Evolutionary conservation across 1,284 basidiomycete species (phyloP).

Genomic region (Albatrellus sp.): DNA sequence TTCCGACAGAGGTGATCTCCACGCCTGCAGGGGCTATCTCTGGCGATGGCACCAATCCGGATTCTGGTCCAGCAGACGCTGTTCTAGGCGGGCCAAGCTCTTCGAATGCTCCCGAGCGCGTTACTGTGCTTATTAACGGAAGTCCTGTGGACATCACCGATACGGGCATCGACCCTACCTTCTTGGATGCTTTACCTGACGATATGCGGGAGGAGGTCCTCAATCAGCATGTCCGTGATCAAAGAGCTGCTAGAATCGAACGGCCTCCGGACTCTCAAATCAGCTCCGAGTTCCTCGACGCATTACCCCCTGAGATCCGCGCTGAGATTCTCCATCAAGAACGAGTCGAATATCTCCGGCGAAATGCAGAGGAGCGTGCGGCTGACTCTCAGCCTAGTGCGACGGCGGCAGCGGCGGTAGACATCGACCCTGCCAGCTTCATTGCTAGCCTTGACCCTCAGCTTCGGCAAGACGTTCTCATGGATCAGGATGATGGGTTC

Average conservation of each 20-base stretch:
- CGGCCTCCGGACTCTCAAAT: constrained; percentile 77
- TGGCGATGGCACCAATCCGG: constrained; percentile 12
- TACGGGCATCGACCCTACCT: constrained; percentile 96
- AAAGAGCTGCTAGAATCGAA: constrained; percentile 63
- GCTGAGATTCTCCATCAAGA: constrained; percentile 97
- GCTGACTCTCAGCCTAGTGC: constrained; percentile 19
- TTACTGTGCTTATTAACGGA: constrained; percentile 85
- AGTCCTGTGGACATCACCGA: constrained; percentile 97
- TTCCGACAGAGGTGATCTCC: constrained; percentile 14
- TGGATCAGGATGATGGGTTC: constrained; percentile 80
- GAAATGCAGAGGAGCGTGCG: constrained; percentile 31
- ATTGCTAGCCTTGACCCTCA: constrained; percentile 80
- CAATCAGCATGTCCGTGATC: constrained; percentile 93
- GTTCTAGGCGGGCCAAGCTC: constrained; percentile 17
- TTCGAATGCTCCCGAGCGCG: constrained; percentile 35
- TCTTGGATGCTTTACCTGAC: constrained; percentile 94
- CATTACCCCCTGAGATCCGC: constrained; percentile 90
- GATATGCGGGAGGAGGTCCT: constrained; percentile 98
- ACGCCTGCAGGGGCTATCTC: not conserved
- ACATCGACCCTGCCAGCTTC: constrained; percentile 80
- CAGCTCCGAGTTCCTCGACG: constrained; percentile 91
- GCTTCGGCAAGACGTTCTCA: constrained; percentile 74
- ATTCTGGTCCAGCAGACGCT: constrained; percentile 13
- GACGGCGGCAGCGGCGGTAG: constrained; percentile 36
- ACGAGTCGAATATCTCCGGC: constrained; percentile 66